phyloP scores from a whole-genome alignment of 257 asterid genomes.

The Gentiana straminea region DNA sequence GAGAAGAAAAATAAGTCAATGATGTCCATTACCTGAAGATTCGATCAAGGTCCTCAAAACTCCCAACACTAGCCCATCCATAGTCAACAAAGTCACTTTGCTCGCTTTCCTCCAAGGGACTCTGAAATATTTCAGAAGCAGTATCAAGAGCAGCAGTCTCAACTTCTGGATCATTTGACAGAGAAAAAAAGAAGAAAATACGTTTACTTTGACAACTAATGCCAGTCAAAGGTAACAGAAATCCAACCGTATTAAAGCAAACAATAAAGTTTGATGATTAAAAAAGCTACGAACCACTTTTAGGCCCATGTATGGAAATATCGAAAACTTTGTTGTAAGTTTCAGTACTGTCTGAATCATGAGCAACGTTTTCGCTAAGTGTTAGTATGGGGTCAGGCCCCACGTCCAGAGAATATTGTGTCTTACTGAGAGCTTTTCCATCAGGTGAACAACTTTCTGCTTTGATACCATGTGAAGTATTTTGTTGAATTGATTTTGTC shows the following conservation, averaged over 20 bases:
- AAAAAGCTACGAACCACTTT: conserved; percentile 24
- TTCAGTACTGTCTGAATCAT: conserved; percentile 23
- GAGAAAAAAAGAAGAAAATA: conserved; percentile 2
- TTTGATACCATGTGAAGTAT: conserved; percentile 20
- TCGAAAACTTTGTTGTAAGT: conserved; percentile 20
- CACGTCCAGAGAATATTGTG: conserved; percentile 25
- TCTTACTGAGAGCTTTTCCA: conserved; percentile 14
- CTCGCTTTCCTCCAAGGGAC: conserved; percentile 41
- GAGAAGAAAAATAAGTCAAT: conserved; percentile 4
- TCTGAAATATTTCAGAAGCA: conserved; percentile 50
- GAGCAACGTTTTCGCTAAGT: conserved; percentile 26
- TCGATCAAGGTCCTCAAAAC: conserved; percentile 86
- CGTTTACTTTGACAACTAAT: background rate
- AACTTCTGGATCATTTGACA: conserved; percentile 27
- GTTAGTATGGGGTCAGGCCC: conserved; percentile 36
- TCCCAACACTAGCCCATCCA: conserved; percentile 85
- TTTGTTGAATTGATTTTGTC: conserved; percentile 31
- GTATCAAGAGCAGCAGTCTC: conserved; percentile 26
- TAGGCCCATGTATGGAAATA: conserved; percentile 19
- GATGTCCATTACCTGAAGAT: conserved; percentile 60
- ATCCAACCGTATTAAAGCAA: background rate
- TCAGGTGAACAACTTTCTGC: conserved; percentile 30
- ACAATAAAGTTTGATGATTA: background rate
- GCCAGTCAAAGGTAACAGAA: too few relatives aligned
- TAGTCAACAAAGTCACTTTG: conserved; percentile 62